These are phyloP conservation scores for Platismatia glauca DNA, from an alignment of 495 filamentous ascomycete genomes.

Conservation along the genomic window DNA sequence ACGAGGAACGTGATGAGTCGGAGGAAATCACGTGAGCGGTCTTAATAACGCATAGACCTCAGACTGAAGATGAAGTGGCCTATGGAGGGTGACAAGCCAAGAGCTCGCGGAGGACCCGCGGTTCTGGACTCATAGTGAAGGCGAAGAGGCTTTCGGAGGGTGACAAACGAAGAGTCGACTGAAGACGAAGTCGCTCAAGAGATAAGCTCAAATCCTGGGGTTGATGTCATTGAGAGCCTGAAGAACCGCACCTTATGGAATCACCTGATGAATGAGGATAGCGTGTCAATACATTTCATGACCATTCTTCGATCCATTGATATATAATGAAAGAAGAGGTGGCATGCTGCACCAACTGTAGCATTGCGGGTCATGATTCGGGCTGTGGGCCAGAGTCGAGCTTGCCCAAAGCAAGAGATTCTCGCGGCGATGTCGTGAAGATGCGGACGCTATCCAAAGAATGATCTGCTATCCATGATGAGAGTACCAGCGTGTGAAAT, in stretches of 20 bases:
- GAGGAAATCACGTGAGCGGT: conserved; percentile 9
- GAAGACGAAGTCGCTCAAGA: background rate
- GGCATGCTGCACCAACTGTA: background rate
- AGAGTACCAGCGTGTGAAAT: background rate
- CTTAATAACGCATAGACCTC: background rate
- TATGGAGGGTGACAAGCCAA: background rate
- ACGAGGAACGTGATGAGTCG: conserved; percentile 5
- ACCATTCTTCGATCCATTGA: too few relatives aligned
- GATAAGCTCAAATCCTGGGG: background rate
- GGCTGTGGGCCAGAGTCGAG: background rate
- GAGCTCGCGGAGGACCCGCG: too few relatives aligned
- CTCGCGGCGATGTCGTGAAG: background rate
- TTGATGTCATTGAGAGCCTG: background rate
- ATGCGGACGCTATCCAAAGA: too few relatives aligned
- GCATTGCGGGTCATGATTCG: background rate
- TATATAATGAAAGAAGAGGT: too few relatives aligned
- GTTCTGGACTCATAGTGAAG: background rate
- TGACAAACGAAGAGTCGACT: background rate
- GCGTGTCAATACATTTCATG: background rate
- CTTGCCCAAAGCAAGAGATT: background rate
- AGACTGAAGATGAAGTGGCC: background rate
- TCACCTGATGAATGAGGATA: background rate
- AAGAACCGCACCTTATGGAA: background rate
- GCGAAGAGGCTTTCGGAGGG: background rate
- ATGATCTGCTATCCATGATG: too few relatives aligned